Evolutionary conservation across 2,329 filamentous ascomycete species (phyloP), one percentile per base, ranked within the genome.

Genomic region (Sarocladiaceae sp.): DNA sequence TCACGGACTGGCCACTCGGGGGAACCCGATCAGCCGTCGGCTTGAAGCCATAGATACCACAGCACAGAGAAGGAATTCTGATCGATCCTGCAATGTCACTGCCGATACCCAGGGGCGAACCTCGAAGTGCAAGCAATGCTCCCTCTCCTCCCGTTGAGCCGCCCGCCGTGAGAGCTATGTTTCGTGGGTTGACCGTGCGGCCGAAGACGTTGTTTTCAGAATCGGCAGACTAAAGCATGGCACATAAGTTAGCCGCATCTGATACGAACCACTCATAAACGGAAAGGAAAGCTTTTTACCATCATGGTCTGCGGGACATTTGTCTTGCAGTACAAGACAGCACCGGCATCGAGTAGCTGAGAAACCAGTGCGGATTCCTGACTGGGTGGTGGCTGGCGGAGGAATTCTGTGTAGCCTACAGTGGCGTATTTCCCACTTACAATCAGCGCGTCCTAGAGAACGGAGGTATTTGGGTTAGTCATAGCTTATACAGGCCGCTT

Each of bases 261-360:
- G n/a, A n/a, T n/a, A n/a, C n/a, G n/a, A n/a, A n/a, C n/a, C n/a
- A n/a, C n/a, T n/a, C n/a, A n/a, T n/a, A n/a, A n/a, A n/a, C n/a
- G n/a, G n/a, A n/a, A n/a, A n/a, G n/a, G n/a, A n/a, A n/a, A n/a
- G n/a, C n/a, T n/a, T n/a, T n/a, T 12, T n/a, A 44, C 40, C 40
- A 73, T 74, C 46, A 83, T 67, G 0, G 73, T 76, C 55, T 83
- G 79, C 1, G 86, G 84, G 2, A 88, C 71, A 58, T 87, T 88
- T 1, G 86, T 88, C 66, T 89, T 88, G 57, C 79, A 78, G 58
- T 87, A 84, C 18, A 84, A 68, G 0, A 89, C 75, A 1, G 84
- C 85, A 2, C 86, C 86, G 0, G 82, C 71, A 23, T 73, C 72
- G 29, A 79, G 66, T 2, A 88, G 68, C 2, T 85, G 69, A 11